Evolutionary conservation across 2,329 filamentous ascomycete species (phyloP), one percentile per base, ranked within the genome.

Genomic region (Fusarium beomiforme): DNA sequence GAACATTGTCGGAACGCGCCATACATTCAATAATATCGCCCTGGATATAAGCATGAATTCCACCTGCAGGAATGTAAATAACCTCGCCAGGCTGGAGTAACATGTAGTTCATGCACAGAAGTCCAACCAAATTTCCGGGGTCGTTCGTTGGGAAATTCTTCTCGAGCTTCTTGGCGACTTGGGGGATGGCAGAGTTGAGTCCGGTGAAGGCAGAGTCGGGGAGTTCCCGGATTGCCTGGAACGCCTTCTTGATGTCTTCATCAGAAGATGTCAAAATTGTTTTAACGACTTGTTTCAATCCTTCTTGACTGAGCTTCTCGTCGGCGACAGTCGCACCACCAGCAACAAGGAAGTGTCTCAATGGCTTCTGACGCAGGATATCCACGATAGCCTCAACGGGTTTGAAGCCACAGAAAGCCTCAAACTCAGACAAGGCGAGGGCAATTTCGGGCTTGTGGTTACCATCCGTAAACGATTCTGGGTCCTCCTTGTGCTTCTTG

Each of bases 401-500:
- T 76, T 93, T 94, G 83, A 90, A 94, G 9, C 92, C 92, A 13
- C 89, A 90, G 73, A 95, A 94, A 0, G 92, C 89, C 78, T 94
- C 92, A 74, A 95, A 94, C 24, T 89, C 87, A 16, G 87, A 85
- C 2, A 94, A 81, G 0, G 92, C 92, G 2, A 95, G 83, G 2
- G 92, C 92, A 57, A 95, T 94, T 77, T 95, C 92, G 2, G 92
- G 92, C 80, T 94, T 94, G 83, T 94, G 92, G 78, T 94, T 94
- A 5, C 87, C 82, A 71, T 95, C 92, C 3, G 87, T 88, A 78
- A 92, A 94, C 62, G 89, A 86, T 5, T 88, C 80, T 0, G 92
- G 91, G 58, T 93, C 85, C 70, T 88, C 78, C 58, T 85, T 78
- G 80, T 94, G 91, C 4, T 94, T 85, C 73, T 89, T 85, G 12